phyloP scores from a whole-genome alignment of 441 rosid genomes.

The Arabidopsis lyrata region DNA sequence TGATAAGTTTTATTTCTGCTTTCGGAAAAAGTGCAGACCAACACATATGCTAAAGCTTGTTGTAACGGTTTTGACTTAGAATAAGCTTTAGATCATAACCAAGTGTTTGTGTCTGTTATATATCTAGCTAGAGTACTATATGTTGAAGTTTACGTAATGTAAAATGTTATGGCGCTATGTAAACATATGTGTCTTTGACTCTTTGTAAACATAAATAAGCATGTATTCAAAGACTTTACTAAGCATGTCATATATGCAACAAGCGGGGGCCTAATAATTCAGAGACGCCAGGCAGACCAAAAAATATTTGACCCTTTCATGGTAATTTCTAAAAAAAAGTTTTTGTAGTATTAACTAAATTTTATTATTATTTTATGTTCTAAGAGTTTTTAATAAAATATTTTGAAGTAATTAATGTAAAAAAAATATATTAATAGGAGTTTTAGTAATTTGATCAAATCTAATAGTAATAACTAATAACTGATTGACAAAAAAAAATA shows the following conservation, averaged over 20 bases:
- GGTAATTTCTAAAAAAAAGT: neutral
- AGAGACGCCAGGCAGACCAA: neutral
- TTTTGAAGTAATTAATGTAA: neutral
- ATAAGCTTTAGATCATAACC: conserved; percentile 34
- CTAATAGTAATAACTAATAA: neutral
- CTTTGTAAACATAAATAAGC: conserved; percentile 1
- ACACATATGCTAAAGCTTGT: conserved; percentile 38
- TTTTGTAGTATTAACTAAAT: neutral
- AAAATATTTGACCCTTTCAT: neutral
- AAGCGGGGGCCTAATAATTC: neutral
- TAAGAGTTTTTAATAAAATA: neutral
- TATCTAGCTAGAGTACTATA: conserved; percentile 14
- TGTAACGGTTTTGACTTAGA: conserved; percentile 19
- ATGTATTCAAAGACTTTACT: neutral
- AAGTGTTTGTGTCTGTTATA: conserved; percentile 43
- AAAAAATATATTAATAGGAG: too few relatives aligned
- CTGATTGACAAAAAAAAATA: too few relatives aligned
- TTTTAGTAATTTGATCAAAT: too few relatives aligned
- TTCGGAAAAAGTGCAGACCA: conserved; percentile 31
- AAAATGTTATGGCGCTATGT: conserved; percentile 24
- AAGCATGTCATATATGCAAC: neutral
- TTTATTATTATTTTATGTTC: neutral
- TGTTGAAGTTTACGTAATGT: conserved; percentile 28
- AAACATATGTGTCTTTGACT: conserved; percentile 13
- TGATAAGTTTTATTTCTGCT: conserved; percentile 20